These are phyloP conservation scores for Phytophthora palmivora DNA, from an alignment of 352 stramenopile genomes.

Conservation along the genomic window DNA sequence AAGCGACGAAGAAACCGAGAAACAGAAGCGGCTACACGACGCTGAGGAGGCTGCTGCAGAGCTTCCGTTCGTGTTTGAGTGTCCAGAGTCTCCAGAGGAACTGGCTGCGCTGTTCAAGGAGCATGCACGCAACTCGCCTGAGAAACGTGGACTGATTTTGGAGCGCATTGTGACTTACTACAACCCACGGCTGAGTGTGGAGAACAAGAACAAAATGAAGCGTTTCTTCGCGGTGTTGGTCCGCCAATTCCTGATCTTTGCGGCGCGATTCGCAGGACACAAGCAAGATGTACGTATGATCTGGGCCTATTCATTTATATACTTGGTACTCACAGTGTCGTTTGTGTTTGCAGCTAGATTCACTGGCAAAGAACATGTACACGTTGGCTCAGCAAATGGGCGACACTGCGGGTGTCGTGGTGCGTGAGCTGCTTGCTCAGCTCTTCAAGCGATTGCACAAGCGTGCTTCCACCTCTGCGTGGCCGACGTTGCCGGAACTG, in stretches of 20 bases:
- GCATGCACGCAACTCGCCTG: conserved; percentile 82
- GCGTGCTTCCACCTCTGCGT: conserved; percentile 63
- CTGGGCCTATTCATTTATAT: not conserved
- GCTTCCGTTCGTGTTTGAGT: conserved; percentile 96
- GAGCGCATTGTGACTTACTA: conserved; percentile 94
- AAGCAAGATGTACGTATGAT: conserved; percentile 61
- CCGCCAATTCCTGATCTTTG: conserved; percentile 93
- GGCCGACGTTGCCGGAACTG: conserved; percentile 89
- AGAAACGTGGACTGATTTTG: conserved; percentile 88
- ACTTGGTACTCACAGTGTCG: conserved; percentile 10
- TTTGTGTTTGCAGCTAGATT: conserved; percentile 72
- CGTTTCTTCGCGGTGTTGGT: conserved; percentile 96
- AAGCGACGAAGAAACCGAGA: conserved; percentile 81
- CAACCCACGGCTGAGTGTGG: conserved; percentile 93
- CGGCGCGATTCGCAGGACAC: conserved; percentile 74
- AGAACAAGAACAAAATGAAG: conserved; percentile 96
- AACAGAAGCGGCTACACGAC: conserved; percentile 67
- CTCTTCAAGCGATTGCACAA: conserved; percentile 89
- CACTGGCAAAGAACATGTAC: conserved; percentile 87
- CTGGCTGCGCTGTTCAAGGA: conserved; percentile 90
- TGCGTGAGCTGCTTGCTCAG: conserved; percentile 90
- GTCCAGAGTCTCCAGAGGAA: conserved; percentile 91
- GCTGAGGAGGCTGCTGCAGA: conserved; percentile 70
- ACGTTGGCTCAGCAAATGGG: conserved; percentile 91
- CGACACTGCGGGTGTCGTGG: conserved; percentile 89